Base-by-base conservation (phyloP, 1,284 basidiomycete species). In the Ceratobasidium sp. region DNA sequence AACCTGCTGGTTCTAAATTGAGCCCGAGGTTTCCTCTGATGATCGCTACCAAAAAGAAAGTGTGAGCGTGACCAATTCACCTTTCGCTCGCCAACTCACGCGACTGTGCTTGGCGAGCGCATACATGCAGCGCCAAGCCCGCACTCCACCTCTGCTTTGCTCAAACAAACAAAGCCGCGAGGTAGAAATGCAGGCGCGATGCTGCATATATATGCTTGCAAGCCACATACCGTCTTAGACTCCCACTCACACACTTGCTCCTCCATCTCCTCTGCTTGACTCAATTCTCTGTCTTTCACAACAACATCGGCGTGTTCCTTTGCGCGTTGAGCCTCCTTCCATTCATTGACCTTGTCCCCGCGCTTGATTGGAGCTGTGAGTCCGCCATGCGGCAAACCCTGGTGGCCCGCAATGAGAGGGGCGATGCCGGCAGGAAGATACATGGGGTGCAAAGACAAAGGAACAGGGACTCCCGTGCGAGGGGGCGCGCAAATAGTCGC, bases 271-370 rank as follows among this genome's bases (percentile, higher is more conserved):
- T 70, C 68, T 4, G 53, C 68, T 6, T n/a, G n/a, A 10, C 23
- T 53, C 23, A 70, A 33, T 13, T 70, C 68, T 28, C 68, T 51
- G 28, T 70, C 68, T 33, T 70, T 70, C 9, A 70, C 68, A n/a
- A 70, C 68, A 40, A 56, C 40, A 33, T 70, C 68, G 26, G 68
- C 68, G 33, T 51, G 68, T 40, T 70, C 46, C 68, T 70, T 70
- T 6, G 68, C 68, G 39, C 68, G 68, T 26, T 70, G 68, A 10
- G 3, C 13, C 33, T 70, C 68, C 53, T 70, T 70, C 68, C 68
- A 70, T 7, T 70, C 33, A 53, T 4, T 10, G 13, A 70, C 28
- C 42, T 70, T 18, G 28, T 70, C 68, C 1, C 20, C 51, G 20
- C 20, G 51, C 20, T 53, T n/a, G 51, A 53, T 53, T n/a, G 51